A percentile compares a stretch with the other conserved stretches of the same genome.
Conservation (phyloP, 106 monocot species). For the Agapanthus africanus region DNA sequence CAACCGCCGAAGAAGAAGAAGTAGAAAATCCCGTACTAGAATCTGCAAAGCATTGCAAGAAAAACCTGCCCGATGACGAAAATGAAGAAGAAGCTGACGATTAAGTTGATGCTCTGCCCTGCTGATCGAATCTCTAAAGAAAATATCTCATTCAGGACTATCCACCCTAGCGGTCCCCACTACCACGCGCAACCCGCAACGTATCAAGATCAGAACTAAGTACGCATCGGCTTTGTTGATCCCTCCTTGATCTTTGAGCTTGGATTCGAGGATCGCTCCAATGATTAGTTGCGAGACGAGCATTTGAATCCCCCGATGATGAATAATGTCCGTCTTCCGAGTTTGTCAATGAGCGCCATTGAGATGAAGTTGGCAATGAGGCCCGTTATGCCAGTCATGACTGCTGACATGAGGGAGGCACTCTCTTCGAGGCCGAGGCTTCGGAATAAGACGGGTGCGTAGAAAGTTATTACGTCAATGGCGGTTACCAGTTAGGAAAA, state of each 20-base stretch:
- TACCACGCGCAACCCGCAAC: conserved; percentile 24
- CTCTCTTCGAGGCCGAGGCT: too few relatives aligned
- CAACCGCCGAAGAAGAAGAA: conserved; percentile 26
- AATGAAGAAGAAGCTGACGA: too few relatives aligned
- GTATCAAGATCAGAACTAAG: conserved; percentile 13
- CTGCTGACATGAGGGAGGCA: conserved; percentile 29
- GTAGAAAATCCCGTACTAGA: conserved; percentile 22
- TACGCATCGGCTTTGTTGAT: conserved; percentile 2
- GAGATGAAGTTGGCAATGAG: background rate
- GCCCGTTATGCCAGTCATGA: conserved; percentile 18
- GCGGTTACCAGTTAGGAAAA: conserved; percentile 34
- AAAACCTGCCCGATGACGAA: conserved; percentile 17
- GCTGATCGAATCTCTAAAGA: too few relatives aligned
- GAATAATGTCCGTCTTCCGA: conserved; percentile 19
- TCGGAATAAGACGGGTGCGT: conserved; percentile 36
- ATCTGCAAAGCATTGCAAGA: conserved; percentile 15
- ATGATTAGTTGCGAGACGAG: conserved; percentile 8
- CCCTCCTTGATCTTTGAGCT: conserved; percentile 15
- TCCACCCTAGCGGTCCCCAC: conserved; percentile 27
- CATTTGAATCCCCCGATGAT: conserved; percentile 23
- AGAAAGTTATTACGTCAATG: too few relatives aligned
- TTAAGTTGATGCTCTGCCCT: too few relatives aligned
- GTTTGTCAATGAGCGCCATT: conserved; percentile 11
- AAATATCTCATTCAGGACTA: conserved; percentile 27
- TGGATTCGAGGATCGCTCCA: too few relatives aligned